Percentiles rank a stretch among this genome's conserved stretches.
phyloP scores from a whole-genome alignment of 2,329 filamentous ascomycete species.

The Apiospora koreana region DNA sequence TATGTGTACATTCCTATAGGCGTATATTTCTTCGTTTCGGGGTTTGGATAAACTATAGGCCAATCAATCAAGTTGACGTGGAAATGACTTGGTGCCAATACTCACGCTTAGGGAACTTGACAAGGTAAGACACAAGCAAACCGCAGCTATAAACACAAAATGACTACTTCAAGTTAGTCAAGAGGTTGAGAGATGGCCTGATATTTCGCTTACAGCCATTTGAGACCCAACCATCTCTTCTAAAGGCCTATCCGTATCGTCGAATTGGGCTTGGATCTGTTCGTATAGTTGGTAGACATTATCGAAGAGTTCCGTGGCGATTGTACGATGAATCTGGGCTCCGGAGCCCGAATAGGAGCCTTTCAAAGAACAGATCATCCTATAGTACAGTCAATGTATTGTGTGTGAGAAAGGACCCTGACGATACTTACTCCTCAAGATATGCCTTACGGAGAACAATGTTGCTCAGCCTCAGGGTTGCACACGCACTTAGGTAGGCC shows the following conservation, averaged over 20 bases:
- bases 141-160: slow-evolving; percentile 59
- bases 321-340: slow-evolving; percentile 41
- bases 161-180: slow-evolving; percentile 30
- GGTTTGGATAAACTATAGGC: slow-evolving; percentile 14
- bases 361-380: background rate
- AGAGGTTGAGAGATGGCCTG: background rate
- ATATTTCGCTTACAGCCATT: slow-evolving; percentile 44
- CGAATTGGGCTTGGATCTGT: slow-evolving; percentile 53
- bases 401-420: background rate
- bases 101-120: slow-evolving; percentile 52
- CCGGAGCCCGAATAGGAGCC: slow-evolving; percentile 21
- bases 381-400: background rate
- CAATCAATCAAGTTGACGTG: background rate
- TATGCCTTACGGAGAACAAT: slow-evolving; percentile 58
- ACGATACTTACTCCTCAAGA: slow-evolving; percentile 47
- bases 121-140: slow-evolving; percentile 52
- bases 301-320: slow-evolving; percentile 49
- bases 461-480: slow-evolving; percentile 56
- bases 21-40: slow-evolving; percentile 27
- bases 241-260: slow-evolving; percentile 37
- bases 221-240: slow-evolving; percentile 54
- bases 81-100: background rate
- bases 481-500: slow-evolving; percentile 57
- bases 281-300: slow-evolving; percentile 50
- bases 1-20: slow-evolving; percentile 49